phyloP scores from a whole-genome alignment of 345 rosid species.

The Viola odorata region DNA sequence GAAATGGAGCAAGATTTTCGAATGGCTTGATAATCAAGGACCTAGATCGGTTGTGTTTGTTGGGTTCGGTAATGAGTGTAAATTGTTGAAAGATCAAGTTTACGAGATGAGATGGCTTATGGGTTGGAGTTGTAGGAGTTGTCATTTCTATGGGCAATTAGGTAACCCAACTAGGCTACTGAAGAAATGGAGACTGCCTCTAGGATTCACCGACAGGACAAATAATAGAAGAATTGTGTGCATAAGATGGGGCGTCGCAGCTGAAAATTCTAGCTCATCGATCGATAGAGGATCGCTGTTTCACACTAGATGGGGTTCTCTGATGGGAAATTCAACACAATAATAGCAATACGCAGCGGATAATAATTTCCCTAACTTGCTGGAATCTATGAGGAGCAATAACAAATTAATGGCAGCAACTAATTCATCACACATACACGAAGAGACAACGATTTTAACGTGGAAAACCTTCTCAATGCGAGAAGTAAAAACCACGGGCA shows the following conservation, averaged over 20 bases:
- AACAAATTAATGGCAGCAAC: too few relatives aligned
- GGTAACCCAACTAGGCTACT: conserved; percentile 12
- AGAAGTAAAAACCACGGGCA: too few relatives aligned
- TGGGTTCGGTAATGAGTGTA: conserved; percentile 40
- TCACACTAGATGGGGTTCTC: conserved; percentile 25
- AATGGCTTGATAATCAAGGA: conserved; percentile 21
- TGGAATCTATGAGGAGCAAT: too few relatives aligned
- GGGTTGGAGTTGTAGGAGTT: conserved; percentile 25
- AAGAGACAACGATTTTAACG: too few relatives aligned
- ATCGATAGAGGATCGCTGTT: conserved; percentile 17
- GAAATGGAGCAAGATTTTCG: neutral
- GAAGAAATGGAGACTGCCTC: conserved; percentile 8
- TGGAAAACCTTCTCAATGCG: too few relatives aligned
- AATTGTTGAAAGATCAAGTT: conserved; percentile 22
- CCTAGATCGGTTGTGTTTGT: conserved; percentile 29
- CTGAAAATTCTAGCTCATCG: conserved; percentile 13
- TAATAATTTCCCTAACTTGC: too few relatives aligned
- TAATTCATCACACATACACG: too few relatives aligned
- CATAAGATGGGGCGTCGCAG: conserved; percentile 15
- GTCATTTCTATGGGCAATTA: conserved; percentile 27
- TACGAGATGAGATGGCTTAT: conserved; percentile 27
- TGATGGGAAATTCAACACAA: too few relatives aligned
- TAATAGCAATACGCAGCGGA: too few relatives aligned
- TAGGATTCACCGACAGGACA: neutral
- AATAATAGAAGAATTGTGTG: conserved; percentile 2